Evolutionary conservation across 495 filamentous ascomycete genomes (phyloP).

Genomic region (Beverwykella pulmonaria): DNA sequence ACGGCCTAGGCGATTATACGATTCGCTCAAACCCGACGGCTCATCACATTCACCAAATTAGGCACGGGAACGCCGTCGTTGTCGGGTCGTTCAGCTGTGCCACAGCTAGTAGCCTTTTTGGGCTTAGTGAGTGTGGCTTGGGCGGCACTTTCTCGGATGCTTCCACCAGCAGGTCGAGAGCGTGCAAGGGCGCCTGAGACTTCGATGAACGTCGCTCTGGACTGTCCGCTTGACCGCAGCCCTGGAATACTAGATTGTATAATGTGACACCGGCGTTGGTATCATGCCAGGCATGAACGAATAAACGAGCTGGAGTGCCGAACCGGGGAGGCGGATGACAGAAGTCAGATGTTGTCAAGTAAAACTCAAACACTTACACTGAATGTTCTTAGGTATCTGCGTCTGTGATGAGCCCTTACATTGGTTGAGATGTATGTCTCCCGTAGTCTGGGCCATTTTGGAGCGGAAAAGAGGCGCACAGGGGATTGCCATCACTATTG

Average conservation of each 20-base stretch:
- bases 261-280: not conserved
- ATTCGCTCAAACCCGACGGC: slow-evolving; percentile 15
- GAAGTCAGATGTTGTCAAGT: slow-evolving; percentile 12
- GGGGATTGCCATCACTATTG: slow-evolving; percentile 3
- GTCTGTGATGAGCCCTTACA: not conserved
- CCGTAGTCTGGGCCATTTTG: not conserved
- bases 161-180: not conserved
- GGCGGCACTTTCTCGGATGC: not conserved
- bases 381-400: not conserved
- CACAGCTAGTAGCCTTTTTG: not conserved
- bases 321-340: slow-evolving; percentile 8
- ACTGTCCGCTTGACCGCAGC: slow-evolving; percentile 5
- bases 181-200: slow-evolving; percentile 18
- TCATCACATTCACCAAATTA: not conserved
- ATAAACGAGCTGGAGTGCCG: not conserved
- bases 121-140: not conserved
- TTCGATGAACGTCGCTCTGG: not conserved
- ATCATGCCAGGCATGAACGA: slow-evolving; percentile 3
- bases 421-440: not conserved
- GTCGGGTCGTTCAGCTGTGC: slow-evolving; percentile 11
- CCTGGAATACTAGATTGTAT: not conserved
- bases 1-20: not conserved
- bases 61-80: not conserved
- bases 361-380: not conserved
- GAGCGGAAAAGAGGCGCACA: not conserved